phyloP scores from a whole-genome alignment of 2,329 filamentous ascomycete species.

The Alternaria gaisen region DNA sequence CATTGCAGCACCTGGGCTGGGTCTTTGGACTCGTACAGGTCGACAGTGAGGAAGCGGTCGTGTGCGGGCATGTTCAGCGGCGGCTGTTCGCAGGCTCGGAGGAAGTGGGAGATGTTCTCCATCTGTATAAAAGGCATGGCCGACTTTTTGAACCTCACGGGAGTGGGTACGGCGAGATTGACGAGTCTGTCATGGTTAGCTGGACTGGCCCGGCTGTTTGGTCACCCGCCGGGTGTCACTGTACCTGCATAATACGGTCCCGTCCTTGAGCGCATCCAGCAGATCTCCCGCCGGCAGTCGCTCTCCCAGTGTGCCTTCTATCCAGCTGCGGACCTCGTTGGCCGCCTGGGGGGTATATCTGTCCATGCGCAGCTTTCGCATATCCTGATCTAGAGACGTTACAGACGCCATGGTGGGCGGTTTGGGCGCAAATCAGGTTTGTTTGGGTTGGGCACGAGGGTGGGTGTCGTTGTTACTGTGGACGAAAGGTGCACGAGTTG shows the following conservation, averaged over 20 bases:
- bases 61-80: slow-evolving; percentile 90
- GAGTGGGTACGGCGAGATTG: slow-evolving; percentile 79
- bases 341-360: slow-evolving; percentile 93
- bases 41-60: slow-evolving; percentile 96
- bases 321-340: slow-evolving; percentile 84
- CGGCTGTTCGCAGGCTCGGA: slow-evolving; percentile 83
- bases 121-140: slow-evolving; percentile 98
- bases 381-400: slow-evolving; percentile 90
- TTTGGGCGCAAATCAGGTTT: slow-evolving; percentile 26
- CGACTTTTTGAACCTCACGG: slow-evolving; percentile 89
- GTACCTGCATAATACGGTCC: slow-evolving; percentile 90
- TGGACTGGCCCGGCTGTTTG: neutral
- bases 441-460: slow-evolving; percentile 16
- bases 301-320: slow-evolving; percentile 81
- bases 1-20: slow-evolving; percentile 96
- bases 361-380: slow-evolving; percentile 90
- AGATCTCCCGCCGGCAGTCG: slow-evolving; percentile 77
- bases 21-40: slow-evolving; percentile 94
- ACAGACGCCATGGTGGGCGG: slow-evolving; percentile 81
- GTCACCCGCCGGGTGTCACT: slow-evolving; percentile 34
- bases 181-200: slow-evolving; percentile 68
- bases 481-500: neutral
- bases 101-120: slow-evolving; percentile 98
- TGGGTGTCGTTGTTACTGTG: neutral
- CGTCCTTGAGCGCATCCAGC: slow-evolving; percentile 87